phyloP scores from a whole-genome alignment of 768 basidiomycete species.

The Galerina sulciceps region DNA sequence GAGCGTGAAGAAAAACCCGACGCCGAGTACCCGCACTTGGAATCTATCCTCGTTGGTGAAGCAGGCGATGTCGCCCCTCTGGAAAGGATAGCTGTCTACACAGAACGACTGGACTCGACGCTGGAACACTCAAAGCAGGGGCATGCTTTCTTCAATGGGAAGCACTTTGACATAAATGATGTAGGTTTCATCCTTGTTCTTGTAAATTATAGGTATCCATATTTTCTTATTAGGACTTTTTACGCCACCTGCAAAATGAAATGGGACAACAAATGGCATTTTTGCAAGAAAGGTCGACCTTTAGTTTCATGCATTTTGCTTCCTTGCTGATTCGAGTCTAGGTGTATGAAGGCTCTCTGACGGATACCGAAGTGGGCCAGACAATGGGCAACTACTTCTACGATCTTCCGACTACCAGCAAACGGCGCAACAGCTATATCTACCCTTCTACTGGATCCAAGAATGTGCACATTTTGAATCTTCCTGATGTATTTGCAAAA shows the following conservation, averaged over 20 bases:
- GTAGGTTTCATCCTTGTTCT: slow-evolving; percentile 45
- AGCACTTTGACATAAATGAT: slow-evolving; percentile 67
- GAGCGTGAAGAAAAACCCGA: slow-evolving; percentile 32
- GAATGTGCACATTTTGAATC: slow-evolving; percentile 54
- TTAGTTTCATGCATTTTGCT: not conserved
- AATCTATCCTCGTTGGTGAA: slow-evolving; percentile 24
- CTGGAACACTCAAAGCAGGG: slow-evolving; percentile 47
- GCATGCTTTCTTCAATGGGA: slow-evolving; percentile 90
- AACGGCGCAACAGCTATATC: slow-evolving; percentile 78
- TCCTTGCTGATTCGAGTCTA: slow-evolving; percentile 23
- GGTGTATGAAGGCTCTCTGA: slow-evolving; percentile 63
- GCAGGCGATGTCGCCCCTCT: slow-evolving; percentile 38
- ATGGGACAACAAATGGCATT: slow-evolving; percentile 62
- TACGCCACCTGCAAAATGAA: slow-evolving; percentile 65
- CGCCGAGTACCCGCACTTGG: slow-evolving; percentile 22
- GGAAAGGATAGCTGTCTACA: slow-evolving; percentile 55
- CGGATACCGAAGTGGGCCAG: slow-evolving; percentile 52
- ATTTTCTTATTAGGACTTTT: slow-evolving; percentile 56
- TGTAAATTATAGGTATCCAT: not conserved
- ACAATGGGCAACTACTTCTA: slow-evolving; percentile 81
- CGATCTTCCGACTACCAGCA: slow-evolving; percentile 75
- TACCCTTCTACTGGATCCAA: slow-evolving; percentile 53
- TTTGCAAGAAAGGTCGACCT: slow-evolving; percentile 76
- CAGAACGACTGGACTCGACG: slow-evolving; percentile 59
- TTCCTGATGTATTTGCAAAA: slow-evolving; percentile 57